phyloP scores from a whole-genome alignment of 2,329 filamentous ascomycete genomes.

The Penicillium sp. region DNA sequence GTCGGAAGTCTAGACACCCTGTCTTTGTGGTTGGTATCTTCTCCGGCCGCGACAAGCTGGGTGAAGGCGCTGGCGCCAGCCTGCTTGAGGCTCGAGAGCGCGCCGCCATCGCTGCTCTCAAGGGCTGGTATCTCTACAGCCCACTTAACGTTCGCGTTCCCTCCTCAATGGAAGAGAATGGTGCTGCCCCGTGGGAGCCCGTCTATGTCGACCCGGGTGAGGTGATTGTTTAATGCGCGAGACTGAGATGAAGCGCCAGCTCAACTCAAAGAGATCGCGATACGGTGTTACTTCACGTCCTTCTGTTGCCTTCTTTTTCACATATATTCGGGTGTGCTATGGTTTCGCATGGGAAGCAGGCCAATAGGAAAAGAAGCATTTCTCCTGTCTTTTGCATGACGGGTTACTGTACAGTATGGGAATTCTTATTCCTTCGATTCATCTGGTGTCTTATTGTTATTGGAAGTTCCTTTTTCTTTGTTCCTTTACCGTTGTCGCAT shows the following conservation, averaged over 20 bases:
- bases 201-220: constrained; percentile 69
- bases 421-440: constrained; percentile 33
- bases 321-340: constrained; percentile 28
- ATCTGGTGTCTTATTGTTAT: constrained; percentile 31
- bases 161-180: constrained; percentile 65
- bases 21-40: constrained; percentile 94
- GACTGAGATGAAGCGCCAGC: constrained; percentile 14
- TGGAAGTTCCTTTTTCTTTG: constrained; percentile 18
- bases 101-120: constrained; percentile 80
- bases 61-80: constrained; percentile 79
- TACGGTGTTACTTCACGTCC: constrained; percentile 24
- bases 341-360: constrained; percentile 27
- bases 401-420: constrained; percentile 43
- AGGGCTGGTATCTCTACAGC: constrained; percentile 95
- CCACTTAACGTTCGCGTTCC: constrained; percentile 66
- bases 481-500: constrained; percentile 14
- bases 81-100: constrained; percentile 73
- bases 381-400: constrained; percentile 30
- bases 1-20: constrained; percentile 75
- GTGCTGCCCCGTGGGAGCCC: constrained; percentile 63
- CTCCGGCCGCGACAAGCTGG: constrained; percentile 84
- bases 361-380: constrained; percentile 21
- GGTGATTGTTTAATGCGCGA: constrained; percentile 53
- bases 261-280: constrained; percentile 5
- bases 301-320: constrained; percentile 24